Conservation (phyloP, 2,329 filamentous ascomycete species). For the Colletotrichum siamense region DNA sequence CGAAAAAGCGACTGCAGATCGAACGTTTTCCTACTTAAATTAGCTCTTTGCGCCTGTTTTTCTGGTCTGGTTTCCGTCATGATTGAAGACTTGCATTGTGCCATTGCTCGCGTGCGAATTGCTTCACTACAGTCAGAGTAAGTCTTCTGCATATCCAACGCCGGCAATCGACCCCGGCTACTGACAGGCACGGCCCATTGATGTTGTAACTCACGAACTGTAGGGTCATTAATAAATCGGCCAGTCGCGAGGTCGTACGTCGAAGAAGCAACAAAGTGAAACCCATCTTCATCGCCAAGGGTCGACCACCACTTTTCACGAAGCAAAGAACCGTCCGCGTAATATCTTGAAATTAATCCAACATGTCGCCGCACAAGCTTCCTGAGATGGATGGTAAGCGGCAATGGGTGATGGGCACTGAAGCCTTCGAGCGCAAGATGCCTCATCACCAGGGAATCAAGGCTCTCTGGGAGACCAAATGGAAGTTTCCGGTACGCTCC, state of each 20-base stretch:
- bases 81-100: conserved; percentile 46
- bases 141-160: conserved; percentile 26
- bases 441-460: conserved; percentile 66
- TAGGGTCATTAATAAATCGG: conserved; percentile 10
- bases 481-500: conserved; percentile 66
- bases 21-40: neutral
- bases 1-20: conserved; percentile 1
- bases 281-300: conserved; percentile 24
- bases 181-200: neutral
- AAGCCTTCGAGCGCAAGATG: conserved; percentile 48
- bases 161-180: neutral
- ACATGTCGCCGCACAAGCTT: conserved; percentile 35
- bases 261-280: conserved; percentile 31
- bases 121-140: conserved; percentile 53
- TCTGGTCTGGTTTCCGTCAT: conserved; percentile 26
- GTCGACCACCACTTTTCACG: conserved; percentile 31
- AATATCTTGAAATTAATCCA: conserved; percentile 12
- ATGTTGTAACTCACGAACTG: neutral
- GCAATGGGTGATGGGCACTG: conserved; percentile 49
- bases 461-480: conserved; percentile 77
- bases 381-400: conserved; percentile 29
- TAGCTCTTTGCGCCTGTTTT: neutral
- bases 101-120: conserved; percentile 52
- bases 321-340: conserved; percentile 37
- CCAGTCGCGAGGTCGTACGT: conserved; percentile 22